Evolutionary conservation across 73 alveolate species (phyloP), one percentile per base, ranked within the genome.

Genomic region (Blepharisma stoltei): DNA sequence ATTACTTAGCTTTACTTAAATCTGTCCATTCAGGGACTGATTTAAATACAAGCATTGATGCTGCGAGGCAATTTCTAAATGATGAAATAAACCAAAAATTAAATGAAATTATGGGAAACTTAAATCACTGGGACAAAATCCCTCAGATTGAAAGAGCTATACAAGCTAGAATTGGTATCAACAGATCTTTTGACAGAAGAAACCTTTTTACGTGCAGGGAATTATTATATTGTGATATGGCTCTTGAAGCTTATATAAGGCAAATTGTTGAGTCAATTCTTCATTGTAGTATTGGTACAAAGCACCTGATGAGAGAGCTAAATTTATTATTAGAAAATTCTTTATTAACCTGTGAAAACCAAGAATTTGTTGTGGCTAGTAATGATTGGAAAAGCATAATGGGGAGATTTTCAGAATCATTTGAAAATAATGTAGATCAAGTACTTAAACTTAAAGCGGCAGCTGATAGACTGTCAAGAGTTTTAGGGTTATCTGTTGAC

Each of bases 401-500:
- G 3, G 86, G 82, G 53, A 81, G 81, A 23, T 78, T 84, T 27
- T 68, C 83, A 80, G 78, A 80, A 18, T 83, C 71, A 20, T 54
- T 70, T 65, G 49, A n/a, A 25, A 65, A 69, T 60, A 70, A 55
- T 68, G 85, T 76, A 84, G 95, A 92, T 7, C 70, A 86, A 1
- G 92, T 94, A 14, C 76, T 83, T 69, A 92, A 84, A 79, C 85
- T 86, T 45, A 88, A 92, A 80, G 83, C 94, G 1, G 90, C 73
- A 8, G 14, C 70, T 71, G 92, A 85, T 70, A 20, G 92, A 46
- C 65, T 71, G 0, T 41, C 46, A 70, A 67, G 78, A 47, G 65
- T 71, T 54, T 76, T 85, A 43, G 92, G 92, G 6, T 81, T 69
- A 27, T 83, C 80, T 6, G 77, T 53, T 53, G 88, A 80, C 55